Percentiles rank a stretch among this genome's conserved stretches.
These are phyloP conservation scores for Calonectria multiphialidica DNA, from an alignment of 2,329 filamentous ascomycete genomes.

Conservation along the genomic window DNA sequence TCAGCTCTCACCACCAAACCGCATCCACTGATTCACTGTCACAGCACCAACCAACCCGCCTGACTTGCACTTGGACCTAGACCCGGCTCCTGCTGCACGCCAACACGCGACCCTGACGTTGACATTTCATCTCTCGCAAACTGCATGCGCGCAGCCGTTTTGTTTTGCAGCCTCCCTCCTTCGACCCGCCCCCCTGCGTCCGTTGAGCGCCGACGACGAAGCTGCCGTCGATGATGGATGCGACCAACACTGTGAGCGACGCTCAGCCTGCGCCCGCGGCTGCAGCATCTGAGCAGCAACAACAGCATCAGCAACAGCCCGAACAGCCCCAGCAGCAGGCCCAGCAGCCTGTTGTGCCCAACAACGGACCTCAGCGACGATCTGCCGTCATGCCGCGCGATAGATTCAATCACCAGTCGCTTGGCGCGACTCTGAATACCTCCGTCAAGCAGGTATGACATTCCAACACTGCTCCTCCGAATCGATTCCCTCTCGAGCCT, in stretches of 20 bases:
- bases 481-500: conserved; percentile 19
- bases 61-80: conserved; percentile 30
- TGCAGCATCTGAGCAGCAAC: conserved; percentile 32
- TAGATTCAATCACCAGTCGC: conserved; percentile 72
- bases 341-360: conserved; percentile 34
- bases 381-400: conserved; percentile 57
- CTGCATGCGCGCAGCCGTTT: conserved; percentile 34
- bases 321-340: conserved; percentile 28
- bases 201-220: conserved; percentile 28
- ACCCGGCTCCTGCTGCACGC: conserved; percentile 25
- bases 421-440: conserved; percentile 73
- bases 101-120: conserved; percentile 8
- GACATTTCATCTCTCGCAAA: conserved; percentile 16
- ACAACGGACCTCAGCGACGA: conserved; percentile 41
- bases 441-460: conserved; percentile 75
- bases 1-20: conserved; percentile 37
- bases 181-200: conserved; percentile 20
- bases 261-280: conserved; percentile 32
- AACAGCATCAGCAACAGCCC: conserved; percentile 21
- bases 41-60: conserved; percentile 27
- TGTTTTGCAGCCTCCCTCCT: conserved; percentile 23
- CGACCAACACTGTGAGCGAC: conserved; percentile 36
- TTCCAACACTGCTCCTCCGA: conserved; percentile 19
- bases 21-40: conserved; percentile 33
- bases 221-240: conserved; percentile 39